Evolutionary conservation across 2,329 filamentous ascomycete species (phyloP), one percentile per base, ranked within the genome.

Genomic region (Teratosphaeria pseudoeucalypti): DNA sequence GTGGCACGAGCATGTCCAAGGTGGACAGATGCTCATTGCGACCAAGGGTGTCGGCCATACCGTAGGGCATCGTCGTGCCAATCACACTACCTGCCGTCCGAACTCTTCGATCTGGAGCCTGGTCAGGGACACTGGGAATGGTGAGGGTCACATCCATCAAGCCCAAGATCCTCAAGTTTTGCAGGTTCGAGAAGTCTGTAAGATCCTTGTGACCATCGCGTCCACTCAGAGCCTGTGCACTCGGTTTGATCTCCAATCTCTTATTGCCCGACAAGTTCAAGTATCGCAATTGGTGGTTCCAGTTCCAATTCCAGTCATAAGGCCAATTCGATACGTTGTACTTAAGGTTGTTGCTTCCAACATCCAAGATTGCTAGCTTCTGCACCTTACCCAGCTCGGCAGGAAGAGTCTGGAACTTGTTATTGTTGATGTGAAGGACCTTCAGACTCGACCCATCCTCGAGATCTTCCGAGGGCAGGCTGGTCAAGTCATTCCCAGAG

Each of bases 221-320:
- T 72, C 78, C 64, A 70, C 80, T 69, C 71, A 78, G 65, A 71
- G 76, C 80, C 58, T 80, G 76, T 55, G 83, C 83, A 62, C 78
- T 83, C 0, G 84, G 84, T 69, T 86, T 86, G 77, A 99, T 97
- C 74, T 99, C 94, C 37, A 99, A 77, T 56, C 92, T 86, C 74
- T 96, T 96, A 77, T 99, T 99, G 57, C 94, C 94, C 0, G 92
- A 97, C 70, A 99, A 80, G 70, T 97, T 99, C 63, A 99, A 85
- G 70, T 95, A 99, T 63, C 92, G 88, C 65, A 99, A 78, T 68
- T 96, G 95, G 55, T 89, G 90, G 69, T 99, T 99, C 81, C 94
- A 89, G 70, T 97, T 97, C 94, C 94, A 99, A 69, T 99, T 99
- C 94, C 94, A 99, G 72, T 99, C 94, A 71, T 99, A 99, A 0